Percentiles rank a stretch among this genome's conserved stretches.
phyloP scores from a whole-genome alignment of 768 basidiomycete genomes.

The Kwoniella heveanensis region DNA sequence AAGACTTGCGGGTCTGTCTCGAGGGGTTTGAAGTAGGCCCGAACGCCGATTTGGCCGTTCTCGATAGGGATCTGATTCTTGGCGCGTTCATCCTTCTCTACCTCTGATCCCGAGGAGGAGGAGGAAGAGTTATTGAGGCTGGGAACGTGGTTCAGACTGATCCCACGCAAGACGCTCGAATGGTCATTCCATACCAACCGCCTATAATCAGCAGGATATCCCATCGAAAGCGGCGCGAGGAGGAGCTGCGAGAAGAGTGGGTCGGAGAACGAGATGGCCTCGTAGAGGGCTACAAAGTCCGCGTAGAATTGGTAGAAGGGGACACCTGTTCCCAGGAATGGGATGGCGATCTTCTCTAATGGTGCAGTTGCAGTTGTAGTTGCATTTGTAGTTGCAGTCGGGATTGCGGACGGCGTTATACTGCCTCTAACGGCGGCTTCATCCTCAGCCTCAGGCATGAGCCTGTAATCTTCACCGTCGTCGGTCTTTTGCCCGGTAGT shows the following conservation, averaged over 20 bases:
- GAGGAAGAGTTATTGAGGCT: no score
- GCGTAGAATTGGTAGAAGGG: slow-evolving; percentile 95
- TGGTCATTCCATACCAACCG: slow-evolving; percentile 81
- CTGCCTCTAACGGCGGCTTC: no score
- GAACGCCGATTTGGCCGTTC: background rate
- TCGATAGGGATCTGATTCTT: slow-evolving; percentile 43
- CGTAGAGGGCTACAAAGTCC: slow-evolving; percentile 87
- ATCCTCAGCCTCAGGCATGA: no score
- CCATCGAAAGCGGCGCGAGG: slow-evolving; percentile 73
- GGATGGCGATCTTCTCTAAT: slow-evolving; percentile 28
- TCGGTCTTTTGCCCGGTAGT: no score
- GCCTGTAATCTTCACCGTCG: no score
- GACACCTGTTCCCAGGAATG: slow-evolving; percentile 58
- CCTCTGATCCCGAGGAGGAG: slow-evolving; percentile 47
- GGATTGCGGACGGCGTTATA: no score
- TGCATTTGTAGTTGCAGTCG: no score
- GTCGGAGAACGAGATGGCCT: slow-evolving; percentile 84
- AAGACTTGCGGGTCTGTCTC: slow-evolving; percentile 47
- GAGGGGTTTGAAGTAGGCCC: slow-evolving; percentile 35
- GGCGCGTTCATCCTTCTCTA: background rate
- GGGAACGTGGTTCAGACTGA: slow-evolving; percentile 55
- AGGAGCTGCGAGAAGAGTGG: slow-evolving; percentile 72
- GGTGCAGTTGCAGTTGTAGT: background rate
- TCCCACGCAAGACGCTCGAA: slow-evolving; percentile 49
- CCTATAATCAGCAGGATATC: slow-evolving; percentile 79